phyloP scores from a whole-genome alignment of 2,329 filamentous ascomycete genomes.

The Alternaria arbusti region DNA sequence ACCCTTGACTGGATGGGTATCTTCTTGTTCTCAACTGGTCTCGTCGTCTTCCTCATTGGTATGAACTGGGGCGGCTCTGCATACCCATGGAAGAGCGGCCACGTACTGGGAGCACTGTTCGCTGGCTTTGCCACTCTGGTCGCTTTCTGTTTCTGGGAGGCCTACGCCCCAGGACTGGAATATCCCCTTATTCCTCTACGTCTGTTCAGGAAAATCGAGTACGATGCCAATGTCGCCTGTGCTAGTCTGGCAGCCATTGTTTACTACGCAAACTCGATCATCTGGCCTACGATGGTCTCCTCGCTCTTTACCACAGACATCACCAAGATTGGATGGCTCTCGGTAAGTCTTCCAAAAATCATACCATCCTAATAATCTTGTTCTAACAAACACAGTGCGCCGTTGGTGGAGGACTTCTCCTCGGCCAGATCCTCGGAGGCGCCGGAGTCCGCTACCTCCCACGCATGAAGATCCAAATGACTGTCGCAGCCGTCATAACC shows the following conservation, averaged over 20 bases:
- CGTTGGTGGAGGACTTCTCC: slow-evolving; percentile 41
- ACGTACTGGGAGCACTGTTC: slow-evolving; percentile 45
- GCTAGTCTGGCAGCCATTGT: slow-evolving; percentile 42
- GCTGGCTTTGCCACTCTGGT: slow-evolving; percentile 41
- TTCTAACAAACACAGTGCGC: slow-evolving; percentile 29
- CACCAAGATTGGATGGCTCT: slow-evolving; percentile 40
- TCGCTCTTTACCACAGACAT: slow-evolving; percentile 37
- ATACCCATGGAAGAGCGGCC: slow-evolving; percentile 45
- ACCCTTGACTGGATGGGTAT: slow-evolving; percentile 57
- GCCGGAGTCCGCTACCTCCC: slow-evolving; percentile 38
- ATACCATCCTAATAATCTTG: background rate
- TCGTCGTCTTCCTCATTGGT: slow-evolving; percentile 56
- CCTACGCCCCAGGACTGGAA: slow-evolving; percentile 33
- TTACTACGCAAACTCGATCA: slow-evolving; percentile 43
- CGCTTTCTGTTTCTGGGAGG: slow-evolving; percentile 41
- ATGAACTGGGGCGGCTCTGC: slow-evolving; percentile 52
- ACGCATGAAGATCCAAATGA: slow-evolving; percentile 42
- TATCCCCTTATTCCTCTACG: slow-evolving; percentile 48
- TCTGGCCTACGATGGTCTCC: slow-evolving; percentile 41
- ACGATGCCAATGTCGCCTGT: slow-evolving; percentile 42
- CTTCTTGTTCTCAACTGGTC: slow-evolving; percentile 54
- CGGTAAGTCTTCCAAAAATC: slow-evolving; percentile 16
- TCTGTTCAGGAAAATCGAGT: slow-evolving; percentile 44
- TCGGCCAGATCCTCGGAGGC: slow-evolving; percentile 41
- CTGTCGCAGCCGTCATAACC: slow-evolving; percentile 29